Base-by-base conservation (phyloP, 768 basidiomycete species). In the Suillus spraguei region DNA sequence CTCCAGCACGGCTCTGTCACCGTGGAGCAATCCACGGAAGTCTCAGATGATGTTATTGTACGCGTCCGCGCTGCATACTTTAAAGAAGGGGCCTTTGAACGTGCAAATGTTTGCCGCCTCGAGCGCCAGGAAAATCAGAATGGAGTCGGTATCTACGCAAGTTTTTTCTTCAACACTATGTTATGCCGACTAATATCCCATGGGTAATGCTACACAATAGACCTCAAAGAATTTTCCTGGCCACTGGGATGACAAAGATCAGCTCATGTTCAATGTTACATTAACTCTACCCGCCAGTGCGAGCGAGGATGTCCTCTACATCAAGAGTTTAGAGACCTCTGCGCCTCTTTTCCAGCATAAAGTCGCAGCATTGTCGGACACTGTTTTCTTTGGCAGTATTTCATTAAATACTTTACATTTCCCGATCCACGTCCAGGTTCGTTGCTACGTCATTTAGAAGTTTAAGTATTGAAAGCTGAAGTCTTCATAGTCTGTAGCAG, bases 111-210 rank as follows among this genome's bases (percentile, higher is more conserved):
- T 17, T 79, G 77, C 61, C 64, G 58, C n/a, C 68, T 81, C 2
- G 64, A 65, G 41, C 72, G 67, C 39, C 61, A 60, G 8, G 70
- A 69, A 28, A 66, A 70, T 10, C 64, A 71, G 44, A 63, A 75
- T 42, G 80, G 79, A 22, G 66, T 80, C 16, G 79, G 80, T 0
- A 72, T 81, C 61, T 80, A 73, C 47, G 81, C 79, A 60, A 63
- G 78, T 70, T 20, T 14, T 36, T 36, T 33, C 55, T n/a, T 24
- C 2, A 44, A 8, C 35, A 47, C 24, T 28, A 47, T 5, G 44
- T 4, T 20, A 20, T 16, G 10, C 4, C 6, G 16, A 20, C 42
- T 47, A n/a, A 35, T 13, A 33, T 39, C 55, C 35, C 47, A 35
- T 47, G 22, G 22, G 24, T 9, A 17, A 24, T 46, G n/a, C 41